Percentiles rank a stretch among this genome's conserved stretches.
These are phyloP conservation scores for Peronospora farinosa DNA, from an alignment of 352 stramenopile species.

Conservation along the genomic window DNA sequence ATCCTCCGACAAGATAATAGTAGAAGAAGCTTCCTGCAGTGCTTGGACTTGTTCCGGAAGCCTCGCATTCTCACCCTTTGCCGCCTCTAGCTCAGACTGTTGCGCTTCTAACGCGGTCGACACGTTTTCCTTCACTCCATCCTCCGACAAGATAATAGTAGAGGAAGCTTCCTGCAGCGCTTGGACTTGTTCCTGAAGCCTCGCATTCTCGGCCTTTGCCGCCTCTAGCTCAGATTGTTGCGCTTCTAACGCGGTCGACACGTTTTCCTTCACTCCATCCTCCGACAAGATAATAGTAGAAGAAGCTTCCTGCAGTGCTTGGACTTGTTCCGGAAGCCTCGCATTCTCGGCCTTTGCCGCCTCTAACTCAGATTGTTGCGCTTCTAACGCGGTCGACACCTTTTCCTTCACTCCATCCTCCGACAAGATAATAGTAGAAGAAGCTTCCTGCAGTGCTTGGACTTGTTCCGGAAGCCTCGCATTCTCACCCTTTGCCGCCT, in stretches of 20 bases:
- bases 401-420: constrained; percentile 7
- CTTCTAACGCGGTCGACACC: too few relatives aligned
- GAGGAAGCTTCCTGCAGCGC: too few relatives aligned
- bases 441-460: constrained; percentile 3
- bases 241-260: constrained; percentile 5
- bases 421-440: not conserved
- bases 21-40: constrained; percentile 1
- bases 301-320: too few relatives aligned
- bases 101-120: constrained; percentile 6
- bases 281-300: too few relatives aligned
- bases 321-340: too few relatives aligned
- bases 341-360: too few relatives aligned
- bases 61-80: constrained; percentile 13
- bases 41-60: constrained; percentile 19
- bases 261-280: constrained; percentile 10
- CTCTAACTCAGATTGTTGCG: too few relatives aligned
- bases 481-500: too few relatives aligned
- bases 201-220: constrained; percentile 10
- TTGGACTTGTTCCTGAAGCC: constrained; percentile 16
- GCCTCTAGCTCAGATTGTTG: constrained; percentile 14
- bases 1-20: not conserved
- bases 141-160: too few relatives aligned
- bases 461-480: constrained; percentile 19
- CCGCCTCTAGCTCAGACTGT: constrained; percentile 10
- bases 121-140: constrained; percentile 7